Evolutionary conservation across 805 yeast genomes (phyloP).

Genomic region (Candida saitoana): DNA sequence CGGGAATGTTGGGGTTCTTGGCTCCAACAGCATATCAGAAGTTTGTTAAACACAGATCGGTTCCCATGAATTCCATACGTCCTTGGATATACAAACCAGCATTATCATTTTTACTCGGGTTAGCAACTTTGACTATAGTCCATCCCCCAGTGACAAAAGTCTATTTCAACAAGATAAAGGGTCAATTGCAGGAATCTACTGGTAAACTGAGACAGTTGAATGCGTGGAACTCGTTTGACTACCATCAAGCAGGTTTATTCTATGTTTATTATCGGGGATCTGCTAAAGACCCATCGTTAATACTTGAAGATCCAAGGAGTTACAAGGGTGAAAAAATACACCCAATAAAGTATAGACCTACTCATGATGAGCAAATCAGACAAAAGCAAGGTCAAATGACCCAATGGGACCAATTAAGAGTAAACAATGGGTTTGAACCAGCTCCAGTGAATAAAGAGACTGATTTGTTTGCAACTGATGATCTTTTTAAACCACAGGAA

Average conservation of each 20-base stretch:
- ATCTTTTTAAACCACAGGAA: neutral
- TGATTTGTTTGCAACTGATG: neutral
- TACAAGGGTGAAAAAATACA: conserved; percentile 23
- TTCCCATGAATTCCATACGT: conserved; percentile 5
- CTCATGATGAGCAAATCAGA: conserved; percentile 1
- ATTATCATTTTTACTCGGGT: conserved; percentile 28
- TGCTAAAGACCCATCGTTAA: conserved; percentile 45
- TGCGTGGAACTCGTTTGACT: conserved; percentile 37
- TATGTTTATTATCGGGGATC: conserved; percentile 49
- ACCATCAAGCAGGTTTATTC: conserved; percentile 32
- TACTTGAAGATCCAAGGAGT: conserved; percentile 53
- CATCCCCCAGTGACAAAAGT: conserved; percentile 23
- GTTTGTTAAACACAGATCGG: conserved; percentile 1
- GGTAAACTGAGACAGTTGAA: conserved; percentile 14
- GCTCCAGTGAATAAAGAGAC: neutral
- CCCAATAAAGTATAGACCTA: conserved; percentile 26
- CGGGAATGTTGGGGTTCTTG: conserved; percentile 24
- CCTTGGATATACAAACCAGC: conserved; percentile 27
- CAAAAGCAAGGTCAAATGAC: conserved; percentile 9
- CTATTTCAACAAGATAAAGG: conserved; percentile 18
- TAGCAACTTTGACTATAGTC: conserved; percentile 20
- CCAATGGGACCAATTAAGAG: conserved; percentile 36
- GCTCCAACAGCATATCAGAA: conserved; percentile 27
- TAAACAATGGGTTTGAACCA: conserved; percentile 24
- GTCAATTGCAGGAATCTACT: conserved; percentile 13